phyloP scores from a whole-genome alignment of 2,329 filamentous ascomycete genomes.

The Exutisphaerella laricina region DNA sequence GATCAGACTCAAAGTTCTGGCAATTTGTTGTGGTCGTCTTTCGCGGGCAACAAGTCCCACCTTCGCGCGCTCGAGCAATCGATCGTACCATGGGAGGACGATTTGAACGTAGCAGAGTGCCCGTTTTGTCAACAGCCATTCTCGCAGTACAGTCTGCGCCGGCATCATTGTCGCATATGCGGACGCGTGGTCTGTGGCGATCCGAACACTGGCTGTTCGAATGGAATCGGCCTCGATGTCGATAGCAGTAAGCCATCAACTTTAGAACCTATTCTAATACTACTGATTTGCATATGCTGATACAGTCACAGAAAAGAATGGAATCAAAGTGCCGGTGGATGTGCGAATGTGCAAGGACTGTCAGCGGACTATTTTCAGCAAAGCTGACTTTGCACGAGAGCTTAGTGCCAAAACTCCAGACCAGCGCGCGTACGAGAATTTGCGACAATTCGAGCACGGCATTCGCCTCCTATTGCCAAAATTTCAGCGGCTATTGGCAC shows the following conservation, averaged over 20 bases:
- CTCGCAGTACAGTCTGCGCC: conserved; percentile 81
- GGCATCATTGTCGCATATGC: conserved; percentile 92
- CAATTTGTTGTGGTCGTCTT: conserved; percentile 54
- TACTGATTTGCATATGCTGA: conserved; percentile 30
- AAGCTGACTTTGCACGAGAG: conserved; percentile 71
- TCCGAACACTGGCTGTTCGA: conserved; percentile 74
- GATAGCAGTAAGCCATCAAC: conserved; percentile 49
- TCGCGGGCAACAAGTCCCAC: conserved; percentile 60
- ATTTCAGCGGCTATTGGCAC: conserved; percentile 71
- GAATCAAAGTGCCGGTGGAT: conserved; percentile 63
- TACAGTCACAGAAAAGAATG: conserved; percentile 36
- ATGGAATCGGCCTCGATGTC: conserved; percentile 75
- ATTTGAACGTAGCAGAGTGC: conserved; percentile 70
- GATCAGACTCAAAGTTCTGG: conserved; percentile 52
- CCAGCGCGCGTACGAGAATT: conserved; percentile 73
- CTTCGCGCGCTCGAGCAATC: conserved; percentile 70
- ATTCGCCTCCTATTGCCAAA: conserved; percentile 75
- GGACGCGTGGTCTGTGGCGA: conserved; percentile 92
- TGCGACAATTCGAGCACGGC: conserved; percentile 80
- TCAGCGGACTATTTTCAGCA: conserved; percentile 63
- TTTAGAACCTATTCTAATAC: conserved; percentile 20
- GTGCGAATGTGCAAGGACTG: conserved; percentile 92
- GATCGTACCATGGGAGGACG: conserved; percentile 92
- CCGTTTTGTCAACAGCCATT: conserved; percentile 97
- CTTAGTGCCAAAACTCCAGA: conserved; percentile 64